Conservation (phyloP, 495 filamentous ascomycete species). For the Darksidea phi region DNA sequence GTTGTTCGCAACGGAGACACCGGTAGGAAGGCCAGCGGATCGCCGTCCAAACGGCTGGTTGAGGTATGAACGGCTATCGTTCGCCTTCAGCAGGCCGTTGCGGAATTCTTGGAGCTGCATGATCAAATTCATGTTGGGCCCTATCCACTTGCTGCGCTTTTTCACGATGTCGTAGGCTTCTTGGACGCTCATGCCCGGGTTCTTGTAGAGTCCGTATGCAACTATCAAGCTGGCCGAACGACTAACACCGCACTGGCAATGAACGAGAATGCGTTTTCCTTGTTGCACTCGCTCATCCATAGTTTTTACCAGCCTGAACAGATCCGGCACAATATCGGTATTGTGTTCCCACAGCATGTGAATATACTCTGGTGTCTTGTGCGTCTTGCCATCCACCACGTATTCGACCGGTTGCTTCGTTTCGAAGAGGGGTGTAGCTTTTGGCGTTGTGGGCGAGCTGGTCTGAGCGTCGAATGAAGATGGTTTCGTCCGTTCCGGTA, state of each 20-base stretch:
- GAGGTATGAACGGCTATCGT: slow-evolving; percentile 16
- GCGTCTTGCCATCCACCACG: slow-evolving; percentile 44
- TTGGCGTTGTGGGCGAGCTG: slow-evolving; percentile 44
- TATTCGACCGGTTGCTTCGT: slow-evolving; percentile 2
- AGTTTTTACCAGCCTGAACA: slow-evolving; percentile 78
- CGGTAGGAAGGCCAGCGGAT: slow-evolving; percentile 27
- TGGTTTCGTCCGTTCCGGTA: slow-evolving; percentile 18
- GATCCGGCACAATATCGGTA: slow-evolving; percentile 85
- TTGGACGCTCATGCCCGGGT: slow-evolving; percentile 82
- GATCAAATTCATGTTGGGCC: slow-evolving; percentile 97
- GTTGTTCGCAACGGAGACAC: slow-evolving; percentile 18
- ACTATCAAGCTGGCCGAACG: slow-evolving; percentile 96
- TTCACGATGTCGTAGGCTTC: slow-evolving; percentile 92
- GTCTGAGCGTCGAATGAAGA: slow-evolving; percentile 20
- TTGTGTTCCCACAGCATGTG: slow-evolving; percentile 98
- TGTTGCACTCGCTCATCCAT: slow-evolving; percentile 76
- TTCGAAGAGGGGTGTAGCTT: slow-evolving; percentile 38
- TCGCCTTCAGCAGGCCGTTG: slow-evolving; percentile 57
- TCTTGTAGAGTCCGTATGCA: slow-evolving; percentile 91
- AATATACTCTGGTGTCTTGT: slow-evolving; percentile 76
- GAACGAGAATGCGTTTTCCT: slow-evolving; percentile 84
- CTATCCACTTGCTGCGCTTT: slow-evolving; percentile 87
- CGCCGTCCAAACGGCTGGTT: slow-evolving; percentile 28
- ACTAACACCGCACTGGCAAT: slow-evolving; percentile 95
- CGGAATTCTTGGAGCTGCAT: slow-evolving; percentile 95